Base-by-base conservation (phyloP, 169 alveolate species). In the Eimeria sp. region DNA sequence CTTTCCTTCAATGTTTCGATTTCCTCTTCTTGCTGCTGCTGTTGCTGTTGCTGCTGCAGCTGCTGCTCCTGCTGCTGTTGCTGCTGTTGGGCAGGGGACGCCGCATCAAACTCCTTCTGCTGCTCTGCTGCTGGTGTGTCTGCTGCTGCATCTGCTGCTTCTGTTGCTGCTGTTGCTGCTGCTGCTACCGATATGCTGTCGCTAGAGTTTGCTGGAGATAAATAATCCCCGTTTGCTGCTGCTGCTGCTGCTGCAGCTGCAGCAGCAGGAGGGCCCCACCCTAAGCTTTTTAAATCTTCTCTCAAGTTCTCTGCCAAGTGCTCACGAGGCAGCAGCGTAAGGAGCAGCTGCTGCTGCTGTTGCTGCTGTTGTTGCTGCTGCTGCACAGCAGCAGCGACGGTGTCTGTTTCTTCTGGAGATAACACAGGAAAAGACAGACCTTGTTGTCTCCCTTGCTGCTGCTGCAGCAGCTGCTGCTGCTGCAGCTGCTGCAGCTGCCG, bases 391-490 rank as follows among this genome's bases (percentile, higher is more conserved):
- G 86, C 86, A 67, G 45, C 78, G n/a, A 45, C 78, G 9, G 78
- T 45, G 30, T 27, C 82, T 25, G 45, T 40, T 72, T 27, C 82
- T 20, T 72, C 82, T 72, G 49, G 34, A 72, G 51, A 40, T 3
- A 72, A 47, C 40, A 14, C 13, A 9, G 82, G 82, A 25, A 72
- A 40, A 25, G 49, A 4, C 47, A 72, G 45, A 5, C 47, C 27
- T 45, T 57, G 86, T n/a, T 75, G 86, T 30, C 14, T 25, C 16
- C 34, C 61, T 43, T 75, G 86, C 27, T 75, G 86, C 61, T 34
- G 86, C 61, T 75, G 86, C 27, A 9, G 86, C 86, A 40, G 86
- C 86, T 75, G 86, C 54, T 75, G 86, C 86, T 75, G 86, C 58
- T 75, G 86, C 86, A 30, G 86, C 86, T 75, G 86, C 86, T 75